phyloP scores from a whole-genome alignment of 192 early-diverging fungal genomes.

The Coemansia sp. region DNA sequence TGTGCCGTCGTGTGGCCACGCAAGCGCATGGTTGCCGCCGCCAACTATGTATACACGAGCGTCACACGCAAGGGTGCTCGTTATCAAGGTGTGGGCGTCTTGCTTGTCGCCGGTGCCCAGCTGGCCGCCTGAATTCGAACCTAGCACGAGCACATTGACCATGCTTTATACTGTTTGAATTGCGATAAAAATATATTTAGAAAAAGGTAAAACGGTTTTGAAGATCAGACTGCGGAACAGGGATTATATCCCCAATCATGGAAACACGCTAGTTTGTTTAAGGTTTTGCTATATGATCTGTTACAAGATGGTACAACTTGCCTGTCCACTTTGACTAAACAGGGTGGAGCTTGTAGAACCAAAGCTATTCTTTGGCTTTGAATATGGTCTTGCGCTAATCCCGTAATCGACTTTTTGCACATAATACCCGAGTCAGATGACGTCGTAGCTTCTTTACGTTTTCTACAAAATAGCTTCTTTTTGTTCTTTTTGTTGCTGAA shows the following conservation, averaged over 20 bases:
- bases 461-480: background rate
- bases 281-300: no score
- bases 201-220: no score
- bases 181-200: no score
- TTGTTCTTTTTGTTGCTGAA: background rate
- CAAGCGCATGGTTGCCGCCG: slow-evolving; percentile 52
- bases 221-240: no score
- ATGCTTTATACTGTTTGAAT: slow-evolving; percentile 1
- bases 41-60: slow-evolving; percentile 11
- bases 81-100: slow-evolving; percentile 24
- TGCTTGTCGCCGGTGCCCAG: slow-evolving; percentile 36
- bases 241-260: no score
- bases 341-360: no score
- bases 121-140: slow-evolving; percentile 54
- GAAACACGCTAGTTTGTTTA: no score
- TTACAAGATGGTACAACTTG: no score
- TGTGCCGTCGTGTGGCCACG: slow-evolving; percentile 19
- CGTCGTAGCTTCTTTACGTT: background rate
- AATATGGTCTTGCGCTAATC: no score
- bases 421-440: slow-evolving; percentile 4
- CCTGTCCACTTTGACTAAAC: no score
- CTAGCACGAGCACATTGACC: slow-evolving; percentile 29
- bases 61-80: slow-evolving; percentile 2
- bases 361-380: no score
- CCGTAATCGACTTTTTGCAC: no score